Evolutionary conservation across 257 asterid species (phyloP), one percentile per base, ranked within the genome.

Genomic region (Solanum commersonii): DNA sequence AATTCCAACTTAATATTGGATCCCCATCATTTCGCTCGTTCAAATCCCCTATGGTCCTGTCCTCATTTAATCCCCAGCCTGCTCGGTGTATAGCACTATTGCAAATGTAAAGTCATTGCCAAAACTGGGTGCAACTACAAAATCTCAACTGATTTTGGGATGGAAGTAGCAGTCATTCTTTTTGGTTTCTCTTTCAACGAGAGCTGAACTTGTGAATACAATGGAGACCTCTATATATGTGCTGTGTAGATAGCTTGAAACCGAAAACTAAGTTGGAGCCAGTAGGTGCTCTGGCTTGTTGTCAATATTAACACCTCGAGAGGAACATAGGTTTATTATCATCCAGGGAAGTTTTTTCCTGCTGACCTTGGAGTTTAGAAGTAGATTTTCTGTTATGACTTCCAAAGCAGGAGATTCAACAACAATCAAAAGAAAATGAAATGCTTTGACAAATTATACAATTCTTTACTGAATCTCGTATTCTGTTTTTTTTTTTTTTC

Each of bases 41-140:
- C 90, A 76, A 85, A 56, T 18, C 91, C 29, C 91, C 83, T 14
- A 91, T 88, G 87, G 71, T 88, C 89, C 90, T 42, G 84, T 88
- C 83, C 87, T 89, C 42, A 63, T 84, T 40, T 71, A 87, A 65
- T 85, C 91, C 78, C 87, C 88, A 46, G 14, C 88, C 44, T 76
- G 83, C 74, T 46, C 10, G 59, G 85, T 76, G 82, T 34, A 44
- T 33, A 49, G 88, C 83, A 59, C 87, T 87, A 14, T 63, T 72
- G 42, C 79, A 86, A 78, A 71, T 79, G 68, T 20, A 29, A 76
- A 34, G 27, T 22, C 67, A 25, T 72, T 35, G 81, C 81, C 77
- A 23, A 71, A 60, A 63, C 49, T 49, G 42, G 90, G 88, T 72
- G 90, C 72, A 71, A 76, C 59, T 70, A 16, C 72, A 67, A 67